phyloP scores from a whole-genome alignment of 164 flowering plant genomes.

The Berberis vulgaris region DNA sequence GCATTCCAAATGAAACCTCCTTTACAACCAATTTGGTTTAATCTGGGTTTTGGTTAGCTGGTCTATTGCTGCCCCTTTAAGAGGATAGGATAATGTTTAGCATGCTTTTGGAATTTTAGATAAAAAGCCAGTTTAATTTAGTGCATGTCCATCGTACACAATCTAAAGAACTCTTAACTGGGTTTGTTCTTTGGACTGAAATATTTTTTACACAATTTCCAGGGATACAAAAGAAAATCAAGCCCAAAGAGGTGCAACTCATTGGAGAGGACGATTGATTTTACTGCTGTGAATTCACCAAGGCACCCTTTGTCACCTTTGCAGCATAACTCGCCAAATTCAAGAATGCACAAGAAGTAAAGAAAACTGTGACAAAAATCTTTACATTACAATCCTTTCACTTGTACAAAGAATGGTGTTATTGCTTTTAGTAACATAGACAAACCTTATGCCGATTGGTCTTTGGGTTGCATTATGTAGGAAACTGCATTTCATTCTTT shows the following conservation, averaged over 20 bases:
- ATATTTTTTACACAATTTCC: conserved; percentile 3
- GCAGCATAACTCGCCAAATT: conserved; percentile 48
- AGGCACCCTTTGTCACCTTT: conserved; percentile 70
- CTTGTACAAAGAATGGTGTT: conserved; percentile 6
- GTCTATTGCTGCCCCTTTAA: no score
- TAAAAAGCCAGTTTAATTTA: no score
- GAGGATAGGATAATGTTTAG: no score
- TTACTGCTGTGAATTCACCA: conserved; percentile 31
- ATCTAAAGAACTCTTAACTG: no score
- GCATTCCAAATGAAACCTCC: no score
- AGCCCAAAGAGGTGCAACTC: conserved; percentile 45
- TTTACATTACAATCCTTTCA: not conserved
- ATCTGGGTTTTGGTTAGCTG: no score
- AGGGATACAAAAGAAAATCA: conserved; percentile 66
- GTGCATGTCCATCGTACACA: no score
- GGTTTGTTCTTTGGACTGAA: not conserved
- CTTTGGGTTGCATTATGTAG: no score
- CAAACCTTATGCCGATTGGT: no score
- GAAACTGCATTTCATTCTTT: no score
- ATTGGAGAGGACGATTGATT: conserved; percentile 40
- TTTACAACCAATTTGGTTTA: no score
- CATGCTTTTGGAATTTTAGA: no score
- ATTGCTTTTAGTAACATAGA: conserved; percentile 9
- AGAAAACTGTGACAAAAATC: not conserved
- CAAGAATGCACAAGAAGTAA: conserved; percentile 39